A percentile compares a stretch with the other conserved stretches of the same genome.
These are phyloP conservation scores for Cercospora citrullina DNA, from an alignment of 2,329 filamentous ascomycete genomes.

Conservation along the genomic window DNA sequence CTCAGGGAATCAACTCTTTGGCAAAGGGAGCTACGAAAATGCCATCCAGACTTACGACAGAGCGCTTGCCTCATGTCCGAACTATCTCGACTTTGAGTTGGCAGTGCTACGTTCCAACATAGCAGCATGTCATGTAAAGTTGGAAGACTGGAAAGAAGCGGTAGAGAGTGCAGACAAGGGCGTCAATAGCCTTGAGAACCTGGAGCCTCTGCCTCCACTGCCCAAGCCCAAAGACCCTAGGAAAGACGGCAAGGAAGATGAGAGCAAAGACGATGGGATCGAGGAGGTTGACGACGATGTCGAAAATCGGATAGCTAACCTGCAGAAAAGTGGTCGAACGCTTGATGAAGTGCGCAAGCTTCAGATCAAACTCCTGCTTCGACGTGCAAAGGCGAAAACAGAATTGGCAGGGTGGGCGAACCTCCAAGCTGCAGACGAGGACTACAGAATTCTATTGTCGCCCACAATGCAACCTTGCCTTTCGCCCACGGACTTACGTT, in stretches of 20 bases:
- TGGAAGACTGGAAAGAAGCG: slow-evolving; percentile 82
- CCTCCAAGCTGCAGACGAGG: slow-evolving; percentile 73
- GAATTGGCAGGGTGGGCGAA: slow-evolving; percentile 76
- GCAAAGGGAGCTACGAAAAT: slow-evolving; percentile 67
- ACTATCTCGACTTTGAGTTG: slow-evolving; percentile 82
- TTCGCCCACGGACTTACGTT: slow-evolving; percentile 63
- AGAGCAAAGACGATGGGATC: slow-evolving; percentile 41
- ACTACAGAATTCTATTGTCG: slow-evolving; percentile 67
- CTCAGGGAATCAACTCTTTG: slow-evolving; percentile 78
- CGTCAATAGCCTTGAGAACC: slow-evolving; percentile 68
- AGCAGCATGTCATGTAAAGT: slow-evolving; percentile 81
- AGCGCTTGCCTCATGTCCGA: slow-evolving; percentile 75
- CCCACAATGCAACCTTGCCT: slow-evolving; percentile 59
- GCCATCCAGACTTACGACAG: slow-evolving; percentile 82
- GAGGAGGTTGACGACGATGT: slow-evolving; percentile 53
- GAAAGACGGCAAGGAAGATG: slow-evolving; percentile 35
- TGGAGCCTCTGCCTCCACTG: slow-evolving; percentile 50
- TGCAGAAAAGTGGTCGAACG: slow-evolving; percentile 46
- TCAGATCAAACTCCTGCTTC: slow-evolving; percentile 77
- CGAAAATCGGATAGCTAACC: slow-evolving; percentile 45
- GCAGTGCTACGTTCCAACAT: slow-evolving; percentile 88
- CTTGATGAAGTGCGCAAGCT: slow-evolving; percentile 71
- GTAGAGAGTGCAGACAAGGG: slow-evolving; percentile 71
- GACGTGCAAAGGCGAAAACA: slow-evolving; percentile 71
- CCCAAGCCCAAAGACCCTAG: slow-evolving; percentile 27